A percentile compares a stretch with the other conserved stretches of the same genome.
These are phyloP conservation scores for Ilex asprella DNA, from an alignment of 257 asterid species.

Conservation along the genomic window DNA sequence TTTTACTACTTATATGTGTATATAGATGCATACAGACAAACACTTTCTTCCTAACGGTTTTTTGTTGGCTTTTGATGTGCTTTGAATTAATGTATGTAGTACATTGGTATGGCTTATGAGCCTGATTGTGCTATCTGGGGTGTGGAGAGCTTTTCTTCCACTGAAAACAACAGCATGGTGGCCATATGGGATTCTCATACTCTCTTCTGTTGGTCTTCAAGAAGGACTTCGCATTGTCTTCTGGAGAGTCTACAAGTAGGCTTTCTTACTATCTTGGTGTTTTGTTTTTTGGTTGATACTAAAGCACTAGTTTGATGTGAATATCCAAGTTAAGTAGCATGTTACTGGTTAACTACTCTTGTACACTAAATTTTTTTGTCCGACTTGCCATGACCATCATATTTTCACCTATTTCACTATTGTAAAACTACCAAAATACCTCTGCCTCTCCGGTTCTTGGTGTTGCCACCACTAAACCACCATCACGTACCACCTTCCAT, in stretches of 20 bases:
- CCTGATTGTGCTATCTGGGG: conserved; percentile 70
- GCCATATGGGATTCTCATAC: conserved; percentile 53
- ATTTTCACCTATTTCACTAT: no score
- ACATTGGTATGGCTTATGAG: conserved; percentile 86
- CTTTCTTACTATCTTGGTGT: background rate
- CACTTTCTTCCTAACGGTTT: conserved; percentile 1
- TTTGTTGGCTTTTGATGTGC: conserved; percentile 5
- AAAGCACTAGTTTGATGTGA: background rate
- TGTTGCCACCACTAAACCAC: no score
- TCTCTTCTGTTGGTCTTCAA: conserved; percentile 73
- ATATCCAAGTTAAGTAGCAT: background rate
- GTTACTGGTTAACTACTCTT: no score
- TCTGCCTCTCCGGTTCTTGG: no score
- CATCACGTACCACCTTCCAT: no score
- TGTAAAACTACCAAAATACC: no score
- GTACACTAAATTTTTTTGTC: no score
- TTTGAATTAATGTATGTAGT: conserved; percentile 31
- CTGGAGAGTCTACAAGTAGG: conserved; percentile 76
- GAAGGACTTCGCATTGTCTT: conserved; percentile 68
- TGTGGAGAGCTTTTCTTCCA: conserved; percentile 90
- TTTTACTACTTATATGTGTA: background rate
- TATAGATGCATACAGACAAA: background rate
- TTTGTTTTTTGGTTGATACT: background rate
- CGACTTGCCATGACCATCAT: no score
- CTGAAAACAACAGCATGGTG: conserved; percentile 49